A percentile compares a stretch with the other conserved stretches of the same genome.
Evolutionary conservation across 1,139 yeast species (phyloP).

Genomic region (Nematodospora anomalae): DNA sequence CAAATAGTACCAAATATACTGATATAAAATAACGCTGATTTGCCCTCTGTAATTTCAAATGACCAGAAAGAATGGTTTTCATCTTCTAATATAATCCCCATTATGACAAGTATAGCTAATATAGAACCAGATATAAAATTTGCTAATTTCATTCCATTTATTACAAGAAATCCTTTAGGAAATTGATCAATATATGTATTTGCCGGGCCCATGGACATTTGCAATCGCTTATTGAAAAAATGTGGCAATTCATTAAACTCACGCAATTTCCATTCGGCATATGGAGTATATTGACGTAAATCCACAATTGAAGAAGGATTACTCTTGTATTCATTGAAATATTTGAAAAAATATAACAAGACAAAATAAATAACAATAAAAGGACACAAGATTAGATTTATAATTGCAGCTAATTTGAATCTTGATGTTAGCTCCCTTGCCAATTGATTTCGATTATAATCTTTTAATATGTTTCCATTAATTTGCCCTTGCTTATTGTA

Average conservation of each 20-base stretch:
- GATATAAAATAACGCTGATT: conserved; percentile 82
- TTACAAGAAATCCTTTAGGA: conserved; percentile 69
- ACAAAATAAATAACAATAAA: conserved; percentile 81
- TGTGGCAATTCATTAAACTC: conserved; percentile 94
- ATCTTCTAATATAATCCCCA: conserved; percentile 81
- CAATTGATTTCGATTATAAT: conserved; percentile 64
- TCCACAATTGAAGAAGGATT: conserved; percentile 85
- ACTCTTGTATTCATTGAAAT: conserved; percentile 88
- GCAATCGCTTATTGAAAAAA: conserved; percentile 75
- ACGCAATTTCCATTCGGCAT: conserved; percentile 92
- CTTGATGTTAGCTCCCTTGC: conserved; percentile 73
- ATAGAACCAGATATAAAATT: conserved; percentile 87
- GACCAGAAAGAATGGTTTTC: conserved; percentile 77
- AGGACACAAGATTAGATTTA: conserved; percentile 82
- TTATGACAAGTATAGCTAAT: conserved; percentile 79
- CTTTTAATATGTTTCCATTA: conserved; percentile 71
- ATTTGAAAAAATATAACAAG: conserved; percentile 79
- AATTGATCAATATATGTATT: conserved; percentile 84
- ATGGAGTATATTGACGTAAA: conserved; percentile 82
- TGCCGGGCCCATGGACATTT: conserved; percentile 76
- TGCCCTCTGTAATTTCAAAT: conserved; percentile 80
- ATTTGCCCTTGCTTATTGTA: conserved; percentile 85
- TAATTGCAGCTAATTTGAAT: conserved; percentile 82
- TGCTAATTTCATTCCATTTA: conserved; percentile 57
- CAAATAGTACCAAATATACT: conserved; percentile 82